Conservation (phyloP, 2,329 filamentous ascomycete species). For the Clarireedia monteithiana region DNA sequence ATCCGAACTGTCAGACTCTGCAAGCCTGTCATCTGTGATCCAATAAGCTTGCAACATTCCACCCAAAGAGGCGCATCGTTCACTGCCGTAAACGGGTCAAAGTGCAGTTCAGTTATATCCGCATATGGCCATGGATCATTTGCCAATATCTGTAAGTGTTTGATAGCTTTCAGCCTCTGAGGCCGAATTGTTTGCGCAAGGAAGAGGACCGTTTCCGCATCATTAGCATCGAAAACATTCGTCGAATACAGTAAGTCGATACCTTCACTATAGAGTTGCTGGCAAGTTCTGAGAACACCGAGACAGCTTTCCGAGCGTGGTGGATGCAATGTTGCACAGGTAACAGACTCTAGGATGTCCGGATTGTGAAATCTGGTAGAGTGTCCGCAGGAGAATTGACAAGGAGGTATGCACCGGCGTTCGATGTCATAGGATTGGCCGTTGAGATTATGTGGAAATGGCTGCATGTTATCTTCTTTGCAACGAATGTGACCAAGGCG, state of each 20-base stretch:
- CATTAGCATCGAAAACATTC: background rate
- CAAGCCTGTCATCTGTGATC: background rate
- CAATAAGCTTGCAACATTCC: background rate
- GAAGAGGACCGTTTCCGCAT: background rate
- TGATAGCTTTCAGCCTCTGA: background rate
- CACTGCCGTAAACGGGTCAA: background rate
- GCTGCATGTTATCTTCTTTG: background rate
- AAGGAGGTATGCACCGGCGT: background rate
- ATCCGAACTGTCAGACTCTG: background rate
- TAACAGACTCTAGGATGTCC: background rate
- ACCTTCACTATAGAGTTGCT: background rate
- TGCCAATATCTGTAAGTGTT: background rate
- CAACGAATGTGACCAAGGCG: background rate
- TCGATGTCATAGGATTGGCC: background rate
- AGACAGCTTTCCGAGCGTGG: background rate
- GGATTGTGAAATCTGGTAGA: background rate
- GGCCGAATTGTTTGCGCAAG: background rate
- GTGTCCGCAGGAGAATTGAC: background rate
- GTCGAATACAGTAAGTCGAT: background rate
- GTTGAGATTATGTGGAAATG: background rate
- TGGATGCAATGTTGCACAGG: background rate
- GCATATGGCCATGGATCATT: background rate
- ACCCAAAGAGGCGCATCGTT: background rate
- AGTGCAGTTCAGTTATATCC: background rate
- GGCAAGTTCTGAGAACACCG: background rate